Evolutionary conservation across 2,329 filamentous ascomycete species (phyloP), one percentile per base, ranked within the genome.

Genomic region (Fusarium poae): DNA sequence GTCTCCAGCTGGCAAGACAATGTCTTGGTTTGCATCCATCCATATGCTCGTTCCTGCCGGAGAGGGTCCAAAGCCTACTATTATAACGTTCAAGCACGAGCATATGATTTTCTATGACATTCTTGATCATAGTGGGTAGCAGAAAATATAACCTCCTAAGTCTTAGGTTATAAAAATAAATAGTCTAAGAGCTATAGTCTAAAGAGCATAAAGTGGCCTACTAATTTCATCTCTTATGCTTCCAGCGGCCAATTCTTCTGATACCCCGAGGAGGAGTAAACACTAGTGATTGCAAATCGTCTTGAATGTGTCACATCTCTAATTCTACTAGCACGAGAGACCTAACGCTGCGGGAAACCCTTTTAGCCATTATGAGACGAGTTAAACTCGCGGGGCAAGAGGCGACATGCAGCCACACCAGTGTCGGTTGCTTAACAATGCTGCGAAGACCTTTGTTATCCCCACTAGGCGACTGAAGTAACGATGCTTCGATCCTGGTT

Each of bases 1-100:
- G 65, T 62, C 35, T 70, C 61, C 15, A 73, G 57, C 68, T 12
- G 71, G 55, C 4, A 72, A 44, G n/a, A 70, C 48, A 11, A 74
- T 56, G 42, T 73, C 66, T 21, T 61, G 61, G 21, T 42, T 51
- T 23, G 61, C 53, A 21, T 70, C 57, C 53, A 21, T 70, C 57
- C 44, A 72, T 66, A 37, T 62, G 65, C 32, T 72, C 67, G 27
- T 57, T 62, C 13, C 56, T 71, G 30, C 37, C 35, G 18, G 62
- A 72, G 48, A 70, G 46, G 18, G 49, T 57, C 46, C 70, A 35
- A 21, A 40, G 57, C 27, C 39, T 63, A n/a, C n/a, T n/a, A n/a
- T n/a, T n/a, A 23, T 68, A 72, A 35, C 21, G 51, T 34, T 45
- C 62, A n/a, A 71, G 51, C 27, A 67, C 56, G 12, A 67, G 57